Percentiles rank a stretch among this genome's conserved stretches.
phyloP scores from a whole-genome alignment of 148 eudicot species.

The Rhododendron williamsianum region DNA sequence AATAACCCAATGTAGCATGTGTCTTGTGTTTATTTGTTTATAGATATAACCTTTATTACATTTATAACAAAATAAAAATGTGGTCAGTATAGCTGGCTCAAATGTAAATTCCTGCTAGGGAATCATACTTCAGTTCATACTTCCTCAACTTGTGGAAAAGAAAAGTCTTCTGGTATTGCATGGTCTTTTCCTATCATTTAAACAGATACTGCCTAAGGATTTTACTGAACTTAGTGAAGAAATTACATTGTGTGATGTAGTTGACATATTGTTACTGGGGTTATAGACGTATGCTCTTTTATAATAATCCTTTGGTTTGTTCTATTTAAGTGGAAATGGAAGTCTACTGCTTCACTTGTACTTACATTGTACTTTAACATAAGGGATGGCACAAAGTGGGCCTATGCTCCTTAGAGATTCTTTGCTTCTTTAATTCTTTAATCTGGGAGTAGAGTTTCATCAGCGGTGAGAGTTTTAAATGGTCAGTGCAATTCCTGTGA shows the following conservation, averaged over 20 bases:
- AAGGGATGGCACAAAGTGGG: background rate
- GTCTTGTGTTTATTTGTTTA: background rate
- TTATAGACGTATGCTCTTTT: background rate
- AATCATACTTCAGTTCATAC: background rate
- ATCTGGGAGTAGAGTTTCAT: background rate
- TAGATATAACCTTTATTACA: background rate
- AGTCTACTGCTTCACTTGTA: slow-evolving; percentile 7
- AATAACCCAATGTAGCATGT: background rate
- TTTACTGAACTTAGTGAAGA: background rate
- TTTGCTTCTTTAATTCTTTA: background rate
- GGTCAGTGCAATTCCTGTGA: background rate
- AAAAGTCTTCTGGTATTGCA: background rate
- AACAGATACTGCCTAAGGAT: background rate
- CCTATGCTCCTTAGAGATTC: background rate
- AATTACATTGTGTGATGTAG: background rate
- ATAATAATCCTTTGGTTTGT: background rate
- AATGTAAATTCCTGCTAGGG: background rate
- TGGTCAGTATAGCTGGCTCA: background rate
- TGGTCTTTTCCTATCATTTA: background rate
- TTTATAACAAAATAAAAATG: background rate
- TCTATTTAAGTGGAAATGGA: background rate
- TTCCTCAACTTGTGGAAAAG: background rate
- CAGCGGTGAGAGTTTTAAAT: background rate
- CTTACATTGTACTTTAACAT: background rate
- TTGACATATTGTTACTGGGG: background rate